Conservation (phyloP, 805 yeast species). For the Vanderwaltozyma tropicalis region DNA sequence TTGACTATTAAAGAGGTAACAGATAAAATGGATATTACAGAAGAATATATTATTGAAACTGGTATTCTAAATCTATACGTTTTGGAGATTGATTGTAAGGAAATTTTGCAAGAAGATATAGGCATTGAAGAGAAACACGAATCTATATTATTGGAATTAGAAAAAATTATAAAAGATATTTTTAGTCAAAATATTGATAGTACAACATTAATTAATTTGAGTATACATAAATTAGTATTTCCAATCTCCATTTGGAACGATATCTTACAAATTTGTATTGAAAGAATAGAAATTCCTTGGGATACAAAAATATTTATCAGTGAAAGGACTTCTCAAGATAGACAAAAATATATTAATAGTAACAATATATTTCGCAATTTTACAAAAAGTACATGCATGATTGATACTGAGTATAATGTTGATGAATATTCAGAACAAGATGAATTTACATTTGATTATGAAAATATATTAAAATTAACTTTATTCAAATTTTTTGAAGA, state of each 20-base stretch:
- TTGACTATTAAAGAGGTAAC: not conserved
- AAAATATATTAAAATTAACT: not conserved
- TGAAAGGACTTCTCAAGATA: not conserved
- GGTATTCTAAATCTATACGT: not conserved
- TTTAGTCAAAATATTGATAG: not conserved
- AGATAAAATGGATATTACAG: not conserved
- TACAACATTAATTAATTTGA: not conserved
- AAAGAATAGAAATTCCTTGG: not conserved
- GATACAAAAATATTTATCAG: not conserved
- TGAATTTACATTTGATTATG: not conserved
- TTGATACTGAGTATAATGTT: not conserved
- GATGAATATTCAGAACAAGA: not conserved
- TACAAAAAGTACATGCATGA: not conserved
- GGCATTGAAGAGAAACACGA: not conserved
- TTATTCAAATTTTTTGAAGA: not conserved
- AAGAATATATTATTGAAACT: not conserved
- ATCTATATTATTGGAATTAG: not conserved
- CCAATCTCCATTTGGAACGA: constrained; percentile 1
- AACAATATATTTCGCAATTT: not conserved
- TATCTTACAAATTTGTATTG: not conserved
- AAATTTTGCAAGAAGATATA: not conserved
- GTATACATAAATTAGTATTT: not conserved
- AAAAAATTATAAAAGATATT: not conserved
- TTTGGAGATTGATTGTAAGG: not conserved
- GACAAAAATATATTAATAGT: not conserved